phyloP scores from a whole-genome alignment of 2,329 filamentous ascomycete genomes.

The Ophiostoma ips region DNA sequence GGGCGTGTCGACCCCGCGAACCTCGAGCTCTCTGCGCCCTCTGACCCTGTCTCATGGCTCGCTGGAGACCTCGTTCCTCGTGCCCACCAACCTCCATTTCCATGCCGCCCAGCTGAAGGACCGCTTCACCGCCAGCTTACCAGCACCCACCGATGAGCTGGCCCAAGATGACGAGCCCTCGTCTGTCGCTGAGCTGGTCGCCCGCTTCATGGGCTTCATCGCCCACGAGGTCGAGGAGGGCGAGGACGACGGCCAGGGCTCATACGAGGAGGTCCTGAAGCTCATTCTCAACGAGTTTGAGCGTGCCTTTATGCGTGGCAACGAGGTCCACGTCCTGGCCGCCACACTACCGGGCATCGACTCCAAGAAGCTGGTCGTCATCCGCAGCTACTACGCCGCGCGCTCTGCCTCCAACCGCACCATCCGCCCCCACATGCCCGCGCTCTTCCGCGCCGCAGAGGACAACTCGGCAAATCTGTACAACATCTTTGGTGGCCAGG shows the following conservation, averaged over 20 bases:
- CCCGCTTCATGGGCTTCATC: slow-evolving; percentile 82
- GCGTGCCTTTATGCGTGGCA: slow-evolving; percentile 82
- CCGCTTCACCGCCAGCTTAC: slow-evolving; percentile 71
- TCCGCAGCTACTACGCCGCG: slow-evolving; percentile 83
- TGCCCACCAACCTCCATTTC: slow-evolving; percentile 91
- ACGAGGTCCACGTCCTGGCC: slow-evolving; percentile 87
- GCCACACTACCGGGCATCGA: slow-evolving; percentile 79
- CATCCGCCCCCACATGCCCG: slow-evolving; percentile 87
- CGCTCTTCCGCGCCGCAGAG: slow-evolving; percentile 73
- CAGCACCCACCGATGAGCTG: slow-evolving; percentile 86
- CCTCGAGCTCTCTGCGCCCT: slow-evolving; percentile 80
- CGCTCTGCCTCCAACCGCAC: slow-evolving; percentile 70
- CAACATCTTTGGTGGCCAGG: slow-evolving; percentile 90
- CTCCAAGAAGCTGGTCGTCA: slow-evolving; percentile 80
- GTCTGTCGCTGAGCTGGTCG: slow-evolving; percentile 81
- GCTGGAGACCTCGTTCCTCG: slow-evolving; percentile 90
- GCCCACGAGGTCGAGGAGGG: slow-evolving; percentile 82
- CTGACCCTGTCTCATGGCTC: slow-evolving; percentile 84
- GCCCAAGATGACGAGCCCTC: slow-evolving; percentile 99
- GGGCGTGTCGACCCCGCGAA: slow-evolving; percentile 91
- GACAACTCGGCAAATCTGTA: slow-evolving; percentile 78
- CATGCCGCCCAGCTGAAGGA: slow-evolving; percentile 92
- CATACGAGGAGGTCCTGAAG: slow-evolving; percentile 85
- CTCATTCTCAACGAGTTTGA: slow-evolving; percentile 92
- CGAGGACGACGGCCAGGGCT: slow-evolving; percentile 77